These are phyloP conservation scores for Neonectria magnoliae DNA, from an alignment of 2,329 filamentous ascomycete genomes.

Conservation along the genomic window DNA sequence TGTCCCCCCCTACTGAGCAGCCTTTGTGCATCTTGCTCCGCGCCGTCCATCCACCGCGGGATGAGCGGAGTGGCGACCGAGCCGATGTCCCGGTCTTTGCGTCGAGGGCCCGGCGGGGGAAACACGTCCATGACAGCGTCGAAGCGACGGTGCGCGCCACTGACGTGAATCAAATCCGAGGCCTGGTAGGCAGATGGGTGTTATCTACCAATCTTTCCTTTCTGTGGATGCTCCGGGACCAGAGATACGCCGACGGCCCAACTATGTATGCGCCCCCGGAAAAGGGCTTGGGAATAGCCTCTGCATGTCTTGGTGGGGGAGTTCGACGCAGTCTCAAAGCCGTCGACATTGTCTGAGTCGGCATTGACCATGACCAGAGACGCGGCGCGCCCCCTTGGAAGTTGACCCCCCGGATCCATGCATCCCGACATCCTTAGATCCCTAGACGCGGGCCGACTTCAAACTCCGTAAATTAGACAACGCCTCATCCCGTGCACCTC, in stretches of 20 bases:
- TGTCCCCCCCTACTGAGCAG: background rate
- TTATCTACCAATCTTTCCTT: too few species aligned
- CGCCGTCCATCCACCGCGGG: too few species aligned
- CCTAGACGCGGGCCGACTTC: constrained; percentile 24
- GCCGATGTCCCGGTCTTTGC: background rate
- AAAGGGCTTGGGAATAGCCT: background rate
- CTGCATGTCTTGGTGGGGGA: background rate
- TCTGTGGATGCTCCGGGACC: background rate
- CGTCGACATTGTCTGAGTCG: background rate
- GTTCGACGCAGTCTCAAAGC: constrained; percentile 2
- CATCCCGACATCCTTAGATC: background rate
- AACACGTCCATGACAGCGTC: background rate
- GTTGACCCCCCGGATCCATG: background rate
- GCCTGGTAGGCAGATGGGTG: background rate
- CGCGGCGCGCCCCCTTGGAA: background rate
- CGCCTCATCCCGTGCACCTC: constrained; percentile 71
- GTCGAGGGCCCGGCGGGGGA: background rate
- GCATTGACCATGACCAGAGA: background rate
- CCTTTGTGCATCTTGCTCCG: too few species aligned
- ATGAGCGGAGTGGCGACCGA: background rate
- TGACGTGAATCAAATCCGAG: background rate
- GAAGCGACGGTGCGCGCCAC: background rate
- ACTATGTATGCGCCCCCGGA: constrained; percentile 29
- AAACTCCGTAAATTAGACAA: constrained; percentile 14
- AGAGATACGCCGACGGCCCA: constrained; percentile 33